Evolutionary conservation across 2,329 filamentous ascomycete species (phyloP), one percentile per base, ranked within the genome.

Genomic region (Fusarium xylarioides): DNA sequence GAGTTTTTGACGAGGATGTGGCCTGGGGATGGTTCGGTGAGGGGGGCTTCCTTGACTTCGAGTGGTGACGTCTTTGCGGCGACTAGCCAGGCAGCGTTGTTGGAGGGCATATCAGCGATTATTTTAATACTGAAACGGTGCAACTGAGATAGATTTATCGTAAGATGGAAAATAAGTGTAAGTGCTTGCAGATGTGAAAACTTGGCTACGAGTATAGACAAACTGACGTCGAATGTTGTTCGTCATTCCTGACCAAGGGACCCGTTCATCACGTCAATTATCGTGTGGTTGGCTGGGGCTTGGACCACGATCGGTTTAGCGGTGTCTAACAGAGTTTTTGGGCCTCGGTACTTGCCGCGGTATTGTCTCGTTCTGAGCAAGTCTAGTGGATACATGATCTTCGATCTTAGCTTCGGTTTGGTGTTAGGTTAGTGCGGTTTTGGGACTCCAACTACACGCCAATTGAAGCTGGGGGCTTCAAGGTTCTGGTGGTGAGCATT

Each of bases 1-100:
- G 76, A 66, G 40, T 78, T 78, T 50, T 72, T 77, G 63, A 81
- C 64, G 49, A 81, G 70, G 40, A 81, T 71, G 15, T 73, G 54
- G 15, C 53, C 56, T 14, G 42, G 19, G 1, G 40, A 28, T 23
- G 59, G 66, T 32, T 68, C 49, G 7, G 37, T 54, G 34, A 71
- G 54, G 21, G 71, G 67, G 4, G 71, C 71, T n/a, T 61, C 43
- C 32, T 71, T 74, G 49, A 73, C 53, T 4, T 73, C 46, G 16
- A 74, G 40, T 21, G 71, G 67, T 52, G 67, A 60, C 54, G 71
- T 66, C 52, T 71, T 71, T 37, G 68, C 26, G n/a, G 54, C 7
- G 10, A 63, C 59, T 7, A 71, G 37, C 49, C 52, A 74, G 7
- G 70, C 67, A 6, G 67, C 70, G 16, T 43, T 68, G 46, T 74